phyloP scores from a whole-genome alignment of 1,284 basidiomycete species.

The Leccinum fallax region DNA sequence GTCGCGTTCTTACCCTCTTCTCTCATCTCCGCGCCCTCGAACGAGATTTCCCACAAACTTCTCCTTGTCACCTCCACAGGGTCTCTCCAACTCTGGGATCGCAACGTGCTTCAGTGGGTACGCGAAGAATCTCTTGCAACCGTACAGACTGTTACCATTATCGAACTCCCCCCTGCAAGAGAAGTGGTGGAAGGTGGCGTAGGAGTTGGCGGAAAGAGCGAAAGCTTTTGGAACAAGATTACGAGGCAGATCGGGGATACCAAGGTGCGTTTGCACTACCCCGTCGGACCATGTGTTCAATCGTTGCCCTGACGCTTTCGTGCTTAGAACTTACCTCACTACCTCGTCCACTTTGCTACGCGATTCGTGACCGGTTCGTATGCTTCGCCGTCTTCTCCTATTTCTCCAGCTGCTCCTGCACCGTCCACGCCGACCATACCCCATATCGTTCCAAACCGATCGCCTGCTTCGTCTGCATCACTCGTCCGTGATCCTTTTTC shows the following conservation, averaged over 20 bases:
- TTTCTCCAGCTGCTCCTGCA: conserved; percentile 33
- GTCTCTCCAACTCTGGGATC: conserved; percentile 76
- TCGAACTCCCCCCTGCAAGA: conserved; percentile 73
- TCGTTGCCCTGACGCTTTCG: neutral
- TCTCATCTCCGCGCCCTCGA: conserved; percentile 20
- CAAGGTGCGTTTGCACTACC: conserved; percentile 44
- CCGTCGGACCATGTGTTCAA: neutral
- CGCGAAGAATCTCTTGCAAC: conserved; percentile 83
- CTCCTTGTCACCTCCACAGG: conserved; percentile 78
- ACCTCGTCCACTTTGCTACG: conserved; percentile 64
- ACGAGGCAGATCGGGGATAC: conserved; percentile 64
- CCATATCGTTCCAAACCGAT: conserved; percentile 16
- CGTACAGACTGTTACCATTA: conserved; percentile 65
- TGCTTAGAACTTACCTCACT: conserved; percentile 69
- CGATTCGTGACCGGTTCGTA: conserved; percentile 79
- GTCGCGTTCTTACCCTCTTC: conserved; percentile 56
- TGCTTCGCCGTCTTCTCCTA: conserved; percentile 35
- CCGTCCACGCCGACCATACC: conserved; percentile 39
- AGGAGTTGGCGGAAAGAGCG: conserved; percentile 21
- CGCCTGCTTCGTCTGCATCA: conserved; percentile 36
- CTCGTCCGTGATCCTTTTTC: conserved; percentile 82
- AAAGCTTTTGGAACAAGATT: conserved; percentile 60
- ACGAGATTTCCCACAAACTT: conserved; percentile 44
- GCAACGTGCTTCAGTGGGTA: conserved; percentile 69
- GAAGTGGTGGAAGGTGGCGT: conserved; percentile 13